Percentiles rank a stretch among this genome's conserved stretches.
Evolutionary conservation across 2,329 filamentous ascomycete genomes (phyloP).

Genomic region (Colletotrichum ledebouriae): DNA sequence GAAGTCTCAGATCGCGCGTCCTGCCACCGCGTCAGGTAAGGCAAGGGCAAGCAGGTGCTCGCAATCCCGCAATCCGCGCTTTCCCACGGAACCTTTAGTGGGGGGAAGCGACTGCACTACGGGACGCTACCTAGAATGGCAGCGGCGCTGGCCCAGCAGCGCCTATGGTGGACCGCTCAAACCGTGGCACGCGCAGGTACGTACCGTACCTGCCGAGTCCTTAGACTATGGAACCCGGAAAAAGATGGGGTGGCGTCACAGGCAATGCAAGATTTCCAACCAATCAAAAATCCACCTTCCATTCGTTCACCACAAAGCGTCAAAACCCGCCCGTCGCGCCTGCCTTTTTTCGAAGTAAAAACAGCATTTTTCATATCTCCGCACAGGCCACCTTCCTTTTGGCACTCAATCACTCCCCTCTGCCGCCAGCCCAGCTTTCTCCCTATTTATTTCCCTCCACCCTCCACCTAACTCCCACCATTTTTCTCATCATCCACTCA

Average conservation of each 20-base stretch:
- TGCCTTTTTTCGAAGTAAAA: constrained; percentile 33
- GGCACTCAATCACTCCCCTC: constrained; percentile 46
- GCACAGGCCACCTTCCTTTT: constrained; percentile 41
- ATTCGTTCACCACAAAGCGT: constrained; percentile 33
- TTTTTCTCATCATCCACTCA: constrained; percentile 54
- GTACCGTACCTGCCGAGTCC: constrained; percentile 22
- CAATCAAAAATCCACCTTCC: constrained; percentile 43
- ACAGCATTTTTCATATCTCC: constrained; percentile 31
- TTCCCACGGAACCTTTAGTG: constrained; percentile 1
- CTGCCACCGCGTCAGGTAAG: constrained; percentile 7
- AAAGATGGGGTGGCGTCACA: constrained; percentile 40
- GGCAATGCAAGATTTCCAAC: constrained; percentile 36
- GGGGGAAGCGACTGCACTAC: too few relatives aligned
- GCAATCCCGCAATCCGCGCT: constrained; percentile 17
- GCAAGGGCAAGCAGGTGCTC: constrained; percentile 1
- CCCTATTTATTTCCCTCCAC: constrained; percentile 48
- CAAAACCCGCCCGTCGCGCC: constrained; percentile 22
- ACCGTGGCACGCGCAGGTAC: constrained; percentile 6
- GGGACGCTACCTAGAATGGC: too few relatives aligned
- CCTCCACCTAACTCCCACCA: constrained; percentile 44
- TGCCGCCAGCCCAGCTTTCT: constrained; percentile 49
- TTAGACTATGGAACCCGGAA: constrained; percentile 8
- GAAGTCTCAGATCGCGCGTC: neutral
- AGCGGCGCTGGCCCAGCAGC: neutral
- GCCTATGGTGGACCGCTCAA: neutral